Evolutionary conservation across 495 filamentous ascomycete species (phyloP).

Genomic region (Parachaetomium inaequale): DNA sequence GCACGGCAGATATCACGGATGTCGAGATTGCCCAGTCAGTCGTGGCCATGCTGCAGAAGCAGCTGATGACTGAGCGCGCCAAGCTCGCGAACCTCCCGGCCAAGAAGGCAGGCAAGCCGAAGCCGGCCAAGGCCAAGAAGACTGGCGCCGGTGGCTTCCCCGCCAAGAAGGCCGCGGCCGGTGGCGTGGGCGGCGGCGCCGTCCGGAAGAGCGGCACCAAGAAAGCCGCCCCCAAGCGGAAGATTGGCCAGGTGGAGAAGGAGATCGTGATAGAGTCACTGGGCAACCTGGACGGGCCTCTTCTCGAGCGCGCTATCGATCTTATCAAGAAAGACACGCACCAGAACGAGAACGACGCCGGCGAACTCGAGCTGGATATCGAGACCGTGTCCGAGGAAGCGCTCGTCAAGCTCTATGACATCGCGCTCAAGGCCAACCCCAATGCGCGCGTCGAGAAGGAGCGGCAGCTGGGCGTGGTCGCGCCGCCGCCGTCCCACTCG

Average conservation of each 20-base stretch:
- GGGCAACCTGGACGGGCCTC: conserved; percentile 64
- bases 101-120: conserved; percentile 37
- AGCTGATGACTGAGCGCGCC: conserved; percentile 47
- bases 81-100: conserved; percentile 39
- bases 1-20: conserved; percentile 59
- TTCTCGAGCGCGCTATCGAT: conserved; percentile 74
- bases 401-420: conserved; percentile 68
- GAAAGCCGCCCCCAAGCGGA: conserved; percentile 50
- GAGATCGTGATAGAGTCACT: conserved; percentile 81
- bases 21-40: conserved; percentile 54
- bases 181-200: conserved; percentile 17
- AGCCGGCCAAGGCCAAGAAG: conserved; percentile 43
- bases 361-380: conserved; percentile 88
- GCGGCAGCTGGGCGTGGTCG: conserved; percentile 25
- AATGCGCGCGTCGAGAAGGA: conserved; percentile 43
- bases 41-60: conserved; percentile 45
- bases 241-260: conserved; percentile 70
- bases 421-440: conserved; percentile 66
- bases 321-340: conserved; percentile 88
- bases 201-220: conserved; percentile 38
- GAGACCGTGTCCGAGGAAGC: conserved; percentile 74
- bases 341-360: conserved; percentile 71
- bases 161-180: conserved; percentile 29
- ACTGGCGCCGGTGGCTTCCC: conserved; percentile 19
- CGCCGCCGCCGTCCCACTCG: conserved; percentile 33